Base-by-base conservation (phyloP, 1,139 yeast genomes). In the Saccharomyces pastorianus region DNA sequence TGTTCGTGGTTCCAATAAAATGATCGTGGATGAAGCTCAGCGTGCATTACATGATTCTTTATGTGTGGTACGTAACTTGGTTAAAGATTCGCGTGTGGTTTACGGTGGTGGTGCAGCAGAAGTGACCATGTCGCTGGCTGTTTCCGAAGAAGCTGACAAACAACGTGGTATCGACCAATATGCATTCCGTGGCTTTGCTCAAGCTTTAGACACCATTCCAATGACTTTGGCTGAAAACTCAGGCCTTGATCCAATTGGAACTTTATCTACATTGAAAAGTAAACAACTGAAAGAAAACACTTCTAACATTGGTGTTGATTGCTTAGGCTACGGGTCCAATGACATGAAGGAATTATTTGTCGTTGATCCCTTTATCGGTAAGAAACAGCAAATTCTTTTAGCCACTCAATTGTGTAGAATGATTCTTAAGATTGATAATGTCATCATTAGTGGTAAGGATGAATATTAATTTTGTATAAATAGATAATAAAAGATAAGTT, bases 91-190 rank as follows among this genome's bases (percentile, higher is more conserved):
- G 69, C 81, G 97, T 72, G 89, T 95, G 50, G 98, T 95, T 14
- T 95, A 95, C 68, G 99, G 99, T 60, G 99, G 99, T 63, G 99
- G 99, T 64, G 96, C 99, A 23, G 95, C 98, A 26, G 99, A 95
- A 74, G 83, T 93, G 54, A 79, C 97, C 1, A 87, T 96, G 75
- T 90, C 98, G n/a, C 74, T 93, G 61, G 95, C 96, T 9, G 96
- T 95, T 17, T 80, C 91, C 54, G 89, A 85, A 52, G 96, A 88
- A 59, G 98, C 98, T 44, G 97, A 91, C 71, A 83, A 82, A 67
- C 95, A 88, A 72, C 84, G 83, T 65, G 98, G 98, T 56, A 91
- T 93, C 62, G 98, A 91, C 67, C 99, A 93, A 75, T 93, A 93
- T 71, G 98, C 98, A 1, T 90, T 93, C 82, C 83, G 97, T 68